Evolutionary conservation across 108 stramenopile genomes (phyloP).

Genomic region (Fistulifera pelliculosa): DNA sequence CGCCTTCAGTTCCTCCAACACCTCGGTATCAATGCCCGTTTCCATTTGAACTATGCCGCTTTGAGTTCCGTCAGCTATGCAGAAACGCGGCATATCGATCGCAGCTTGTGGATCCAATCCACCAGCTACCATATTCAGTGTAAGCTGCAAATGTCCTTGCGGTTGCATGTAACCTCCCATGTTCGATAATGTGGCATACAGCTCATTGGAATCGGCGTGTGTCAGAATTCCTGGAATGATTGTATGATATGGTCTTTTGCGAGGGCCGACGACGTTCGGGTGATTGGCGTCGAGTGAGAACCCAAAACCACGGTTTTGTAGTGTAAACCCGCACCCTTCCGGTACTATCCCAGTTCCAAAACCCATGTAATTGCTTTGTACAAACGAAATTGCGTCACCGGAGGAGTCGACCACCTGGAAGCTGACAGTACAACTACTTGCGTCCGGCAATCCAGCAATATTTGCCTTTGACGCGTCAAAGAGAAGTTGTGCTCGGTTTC

Average conservation of each 20-base stretch:
- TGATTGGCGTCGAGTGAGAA: conserved; percentile 67
- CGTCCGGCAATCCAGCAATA: conserved; percentile 35
- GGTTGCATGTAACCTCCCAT: conserved; percentile 99
- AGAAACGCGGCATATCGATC: conserved; percentile 90
- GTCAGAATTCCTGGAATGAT: conserved; percentile 94
- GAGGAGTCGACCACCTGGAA: conserved; percentile 83
- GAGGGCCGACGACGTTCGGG: conserved; percentile 76
- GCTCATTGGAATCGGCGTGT: conserved; percentile 62
- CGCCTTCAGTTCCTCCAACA: conserved; percentile 45
- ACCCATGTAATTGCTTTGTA: conserved; percentile 92
- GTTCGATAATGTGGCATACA: conserved; percentile 80
- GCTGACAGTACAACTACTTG: conserved; percentile 82
- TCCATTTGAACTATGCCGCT: conserved; percentile 66
- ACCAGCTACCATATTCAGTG: conserved; percentile 63
- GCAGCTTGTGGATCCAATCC: conserved; percentile 81
- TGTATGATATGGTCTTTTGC: conserved; percentile 93
- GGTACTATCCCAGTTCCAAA: conserved; percentile 95
- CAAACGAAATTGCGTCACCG: conserved; percentile 93
- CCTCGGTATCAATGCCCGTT: conserved; percentile 41
- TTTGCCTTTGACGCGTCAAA: conserved; percentile 55
- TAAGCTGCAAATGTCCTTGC: conserved; percentile 93
- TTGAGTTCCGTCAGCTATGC: conserved; percentile 77
- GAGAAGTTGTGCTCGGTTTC: conserved; percentile 26
- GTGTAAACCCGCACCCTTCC: conserved; percentile 84
- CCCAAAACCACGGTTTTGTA: conserved; percentile 93